A percentile compares a stretch with the other conserved stretches of the same genome.
Evolutionary conservation across 192 early-diverging fungal genomes (phyloP).

Genomic region (Powellomyces hirtus): DNA sequence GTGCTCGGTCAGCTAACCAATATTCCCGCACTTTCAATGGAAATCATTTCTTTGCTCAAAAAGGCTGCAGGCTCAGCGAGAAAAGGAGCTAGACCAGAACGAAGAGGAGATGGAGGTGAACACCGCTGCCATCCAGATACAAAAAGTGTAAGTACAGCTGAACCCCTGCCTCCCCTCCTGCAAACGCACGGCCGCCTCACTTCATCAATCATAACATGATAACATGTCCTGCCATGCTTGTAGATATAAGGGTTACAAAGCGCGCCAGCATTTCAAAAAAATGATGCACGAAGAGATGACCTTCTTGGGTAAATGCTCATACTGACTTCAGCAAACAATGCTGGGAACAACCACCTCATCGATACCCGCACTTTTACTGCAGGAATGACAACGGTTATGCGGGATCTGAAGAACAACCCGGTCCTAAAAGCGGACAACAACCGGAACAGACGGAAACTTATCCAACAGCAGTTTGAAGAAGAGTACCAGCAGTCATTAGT

Average conservation of each 20-base stretch:
- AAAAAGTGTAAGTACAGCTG: slow-evolving; percentile 48
- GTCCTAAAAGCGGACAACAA: slow-evolving; percentile 44
- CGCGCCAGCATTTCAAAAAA: slow-evolving; percentile 36
- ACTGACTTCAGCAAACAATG: not conserved
- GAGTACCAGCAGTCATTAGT: slow-evolving; percentile 61
- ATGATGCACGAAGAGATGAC: slow-evolving; percentile 47
- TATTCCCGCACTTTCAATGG: not conserved
- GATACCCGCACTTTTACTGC: not conserved
- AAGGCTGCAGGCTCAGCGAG: slow-evolving; percentile 52
- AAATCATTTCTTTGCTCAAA: not conserved
- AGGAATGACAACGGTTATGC: slow-evolving; percentile 43
- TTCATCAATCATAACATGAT: no score
- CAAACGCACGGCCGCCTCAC: no score
- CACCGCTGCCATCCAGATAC: slow-evolving; percentile 49
- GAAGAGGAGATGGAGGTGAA: slow-evolving; percentile 57
- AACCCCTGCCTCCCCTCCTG: no score
- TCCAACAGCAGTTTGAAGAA: slow-evolving; percentile 61
- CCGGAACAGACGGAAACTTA: slow-evolving; percentile 45
- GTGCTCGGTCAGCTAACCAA: no score
- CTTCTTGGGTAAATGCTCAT: slow-evolving; percentile 46
- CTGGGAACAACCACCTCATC: not conserved
- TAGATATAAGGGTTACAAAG: slow-evolving; percentile 52
- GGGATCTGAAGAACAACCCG: slow-evolving; percentile 39
- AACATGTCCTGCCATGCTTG: no score
- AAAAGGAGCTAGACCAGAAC: slow-evolving; percentile 53